Evolutionary conservation across 345 rosid species (phyloP).

Genomic region (Nasturtium officinale): DNA sequence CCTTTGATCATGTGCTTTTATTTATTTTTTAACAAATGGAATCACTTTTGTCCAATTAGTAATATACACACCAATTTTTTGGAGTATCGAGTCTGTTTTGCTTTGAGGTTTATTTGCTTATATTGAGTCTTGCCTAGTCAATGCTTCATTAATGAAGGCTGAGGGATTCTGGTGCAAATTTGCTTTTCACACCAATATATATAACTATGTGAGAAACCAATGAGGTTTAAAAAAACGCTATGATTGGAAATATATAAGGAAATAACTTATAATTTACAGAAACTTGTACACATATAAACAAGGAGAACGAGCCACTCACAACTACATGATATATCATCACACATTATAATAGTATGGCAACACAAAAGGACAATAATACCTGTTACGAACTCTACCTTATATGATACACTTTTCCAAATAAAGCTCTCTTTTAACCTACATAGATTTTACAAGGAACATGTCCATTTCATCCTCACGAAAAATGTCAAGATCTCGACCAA

Average conservation of each 20-base stretch:
- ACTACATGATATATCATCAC: conserved; percentile 27
- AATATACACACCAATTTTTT: too few species aligned
- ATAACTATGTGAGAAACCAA: neutral
- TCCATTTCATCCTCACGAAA: conserved; percentile 28
- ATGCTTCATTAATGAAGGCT: too few species aligned
- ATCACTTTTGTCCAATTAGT: neutral
- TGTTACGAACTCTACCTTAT: conserved; percentile 34
- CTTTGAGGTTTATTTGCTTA: too few species aligned
- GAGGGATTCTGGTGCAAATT: too few species aligned
- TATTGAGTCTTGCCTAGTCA: too few species aligned
- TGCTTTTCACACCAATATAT: too few species aligned
- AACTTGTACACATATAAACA: conserved; percentile 33
- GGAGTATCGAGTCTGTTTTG: too few species aligned
- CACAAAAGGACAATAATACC: conserved; percentile 10
- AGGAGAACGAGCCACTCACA: conserved; percentile 28
- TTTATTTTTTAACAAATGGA: neutral
- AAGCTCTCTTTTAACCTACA: conserved; percentile 18
- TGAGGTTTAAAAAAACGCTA: neutral
- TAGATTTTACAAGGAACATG: conserved; percentile 38
- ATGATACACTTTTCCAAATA: conserved; percentile 32
- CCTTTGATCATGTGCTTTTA: neutral
- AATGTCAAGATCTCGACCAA: conserved; percentile 38
- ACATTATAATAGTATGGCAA: conserved; percentile 23
- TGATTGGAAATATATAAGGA: neutral
- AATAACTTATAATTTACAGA: conserved; percentile 26